Base-by-base conservation (phyloP, 495 filamentous ascomycete genomes). In the Penicillium soppii region DNA sequence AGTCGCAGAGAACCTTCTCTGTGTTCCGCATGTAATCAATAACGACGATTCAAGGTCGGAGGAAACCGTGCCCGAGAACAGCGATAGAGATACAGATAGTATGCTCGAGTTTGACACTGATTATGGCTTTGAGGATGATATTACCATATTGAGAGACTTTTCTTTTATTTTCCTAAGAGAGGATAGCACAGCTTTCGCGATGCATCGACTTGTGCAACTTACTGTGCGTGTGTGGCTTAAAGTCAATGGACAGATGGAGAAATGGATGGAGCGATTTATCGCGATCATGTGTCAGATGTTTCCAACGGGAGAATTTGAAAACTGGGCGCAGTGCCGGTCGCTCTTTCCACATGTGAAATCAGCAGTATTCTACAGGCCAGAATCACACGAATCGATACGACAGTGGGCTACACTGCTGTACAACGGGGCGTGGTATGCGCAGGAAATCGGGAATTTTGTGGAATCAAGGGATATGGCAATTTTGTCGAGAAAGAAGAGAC, bases 211-310 rank as follows among this genome's bases (percentile, higher is more conserved):
- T 7, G 33, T 51, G 10, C 39, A 43, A 27, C 19, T 43, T 1
- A 44, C 30, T 13, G n/a, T 17, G 7, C 38, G 20, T 7, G 2
- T 3, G 13, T 43, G 29, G 39, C 21, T 43, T 4, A 36, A 44
- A 27, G 39, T 41, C 0, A 17, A 68, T 26, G 53, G 52, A 17
- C 27, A 76, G 45, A 44, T 63, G 17, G 69, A 78, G 54, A 55
- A 64, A 39, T 43, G 36, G 47, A 50, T 5, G 12, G 46, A 41
- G 2, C 0, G 10, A 3, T 49, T 49, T 13, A 40, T 49, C 9
- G 25, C 8, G 0, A 43, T 10, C 5, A 19, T 43, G 7, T 35
- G 7, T 16, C 2, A 13, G 0, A 26, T 35, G 8, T 51, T 51
- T 5, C 48, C 39, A 0, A 43, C 29, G 2, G 26, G 37, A 12